These are phyloP conservation scores for Colletotrichum incanum DNA, from an alignment of 2,329 filamentous ascomycete genomes.

Conservation along the genomic window DNA sequence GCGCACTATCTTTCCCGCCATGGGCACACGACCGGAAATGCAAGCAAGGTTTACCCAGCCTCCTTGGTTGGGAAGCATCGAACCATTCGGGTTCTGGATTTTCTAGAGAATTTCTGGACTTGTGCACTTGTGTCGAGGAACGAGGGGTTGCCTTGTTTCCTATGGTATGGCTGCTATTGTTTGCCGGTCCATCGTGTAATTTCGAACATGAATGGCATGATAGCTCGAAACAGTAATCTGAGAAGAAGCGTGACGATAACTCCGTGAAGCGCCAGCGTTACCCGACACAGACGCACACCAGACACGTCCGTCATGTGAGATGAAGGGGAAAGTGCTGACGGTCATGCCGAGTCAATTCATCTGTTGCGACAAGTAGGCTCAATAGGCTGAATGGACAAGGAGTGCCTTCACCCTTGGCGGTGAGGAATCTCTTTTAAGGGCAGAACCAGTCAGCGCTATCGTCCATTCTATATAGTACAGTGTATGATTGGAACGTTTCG, in stretches of 20 bases:
- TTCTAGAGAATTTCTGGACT: conserved; percentile 37
- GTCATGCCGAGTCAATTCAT: conserved; percentile 13
- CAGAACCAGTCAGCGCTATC: neutral
- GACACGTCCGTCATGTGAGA: conserved; percentile 22
- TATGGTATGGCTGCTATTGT: neutral
- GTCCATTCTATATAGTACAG: neutral
- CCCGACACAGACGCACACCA: conserved; percentile 18
- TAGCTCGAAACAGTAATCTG: conserved; percentile 38
- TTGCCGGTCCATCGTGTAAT: conserved; percentile 32
- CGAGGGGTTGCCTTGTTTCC: conserved; percentile 23
- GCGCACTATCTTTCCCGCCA: conserved; percentile 7
- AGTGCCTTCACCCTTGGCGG: neutral
- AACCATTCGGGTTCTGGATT: conserved; percentile 21
- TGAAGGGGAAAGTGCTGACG: neutral
- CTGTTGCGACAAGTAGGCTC: conserved; percentile 12
- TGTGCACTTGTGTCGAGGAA: conserved; percentile 10
- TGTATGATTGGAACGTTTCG: conserved; percentile 37
- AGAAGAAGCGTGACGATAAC: conserved; percentile 15
- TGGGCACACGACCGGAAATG: conserved; percentile 30
- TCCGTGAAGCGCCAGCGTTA: conserved; percentile 20
- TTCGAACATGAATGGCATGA: conserved; percentile 32
- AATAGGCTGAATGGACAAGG: neutral
- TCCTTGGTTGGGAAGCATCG: conserved; percentile 23
- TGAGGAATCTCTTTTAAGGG: neutral
- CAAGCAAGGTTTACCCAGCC: conserved; percentile 30